These are phyloP conservation scores for Raphanus raphanistrum DNA, from an alignment of 345 rosid genomes.

Conservation along the genomic window DNA sequence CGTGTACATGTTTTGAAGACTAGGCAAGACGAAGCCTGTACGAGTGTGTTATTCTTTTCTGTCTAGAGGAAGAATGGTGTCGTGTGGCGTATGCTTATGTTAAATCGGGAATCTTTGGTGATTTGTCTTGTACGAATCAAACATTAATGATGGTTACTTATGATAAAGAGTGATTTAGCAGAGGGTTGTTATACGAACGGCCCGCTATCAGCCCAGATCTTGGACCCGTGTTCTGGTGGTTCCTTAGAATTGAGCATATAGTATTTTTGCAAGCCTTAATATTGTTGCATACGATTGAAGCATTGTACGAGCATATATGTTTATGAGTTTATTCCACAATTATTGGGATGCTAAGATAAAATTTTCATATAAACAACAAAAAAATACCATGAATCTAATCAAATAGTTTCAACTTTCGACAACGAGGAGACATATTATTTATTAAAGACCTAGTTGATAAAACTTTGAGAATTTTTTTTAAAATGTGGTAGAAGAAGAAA, in stretches of 20 bases:
- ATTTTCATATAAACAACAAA: not conserved
- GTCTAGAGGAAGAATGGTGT: conserved; percentile 10
- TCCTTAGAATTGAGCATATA: too few species aligned
- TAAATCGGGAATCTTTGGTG: conserved; percentile 25
- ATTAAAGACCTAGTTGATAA: conserved; percentile 15
- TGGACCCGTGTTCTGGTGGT: not conserved
- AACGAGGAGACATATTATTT: not conserved
- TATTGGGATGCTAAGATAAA: conserved; percentile 10
- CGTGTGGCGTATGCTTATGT: conserved; percentile 22
- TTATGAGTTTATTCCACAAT: conserved; percentile 11
- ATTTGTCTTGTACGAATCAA: conserved; percentile 31
- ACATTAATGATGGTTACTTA: conserved; percentile 22
- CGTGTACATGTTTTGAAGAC: conserved; percentile 28
- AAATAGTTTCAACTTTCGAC: conserved; percentile 4
- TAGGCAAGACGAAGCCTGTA: conserved; percentile 26
- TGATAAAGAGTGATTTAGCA: not conserved
- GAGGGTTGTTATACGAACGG: not conserved
- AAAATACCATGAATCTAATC: conserved; percentile 3
- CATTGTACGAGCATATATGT: not conserved
- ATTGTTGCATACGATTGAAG: conserved; percentile 11
- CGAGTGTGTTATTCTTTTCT: conserved; percentile 32
- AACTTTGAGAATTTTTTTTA: conserved; percentile 11
- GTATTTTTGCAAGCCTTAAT: not conserved
- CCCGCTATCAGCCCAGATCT: conserved; percentile 12
- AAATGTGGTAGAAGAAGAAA: conserved; percentile 40